Percentiles rank a stretch among this genome's conserved stretches.
phyloP scores from a whole-genome alignment of 805 yeast species.

The Saccharomycopsis fermentans region DNA sequence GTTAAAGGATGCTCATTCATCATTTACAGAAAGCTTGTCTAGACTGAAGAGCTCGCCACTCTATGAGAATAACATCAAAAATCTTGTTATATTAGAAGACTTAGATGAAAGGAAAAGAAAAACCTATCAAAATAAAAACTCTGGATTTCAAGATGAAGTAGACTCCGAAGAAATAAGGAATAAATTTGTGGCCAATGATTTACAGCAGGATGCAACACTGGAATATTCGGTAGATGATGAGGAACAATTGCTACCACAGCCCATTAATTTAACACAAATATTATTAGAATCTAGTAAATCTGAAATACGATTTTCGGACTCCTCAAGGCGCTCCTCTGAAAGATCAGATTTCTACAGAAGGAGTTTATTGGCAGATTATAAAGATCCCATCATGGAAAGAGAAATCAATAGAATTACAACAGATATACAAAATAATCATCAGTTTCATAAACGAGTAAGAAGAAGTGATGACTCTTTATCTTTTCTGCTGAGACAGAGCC shows the following conservation, averaged over 20 bases:
- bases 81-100: background rate
- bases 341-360: background rate
- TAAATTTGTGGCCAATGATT: background rate
- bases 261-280: background rate
- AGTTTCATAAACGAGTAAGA: background rate
- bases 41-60: background rate
- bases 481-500: background rate
- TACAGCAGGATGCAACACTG: background rate
- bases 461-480: background rate
- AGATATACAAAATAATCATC: background rate
- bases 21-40: background rate
- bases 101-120: background rate
- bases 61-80: background rate
- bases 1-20: constrained; percentile 3
- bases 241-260: background rate
- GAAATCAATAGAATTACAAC: constrained; percentile 13
- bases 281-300: background rate
- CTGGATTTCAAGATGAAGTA: background rate
- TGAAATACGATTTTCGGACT: background rate
- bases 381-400: constrained; percentile 13
- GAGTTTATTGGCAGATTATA: constrained; percentile 1
- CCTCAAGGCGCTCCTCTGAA: background rate
- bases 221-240: background rate
- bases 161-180: background rate
- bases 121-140: background rate